Conservation (phyloP, 2,329 filamentous ascomycete species). For the Botrytis byssoidea region DNA sequence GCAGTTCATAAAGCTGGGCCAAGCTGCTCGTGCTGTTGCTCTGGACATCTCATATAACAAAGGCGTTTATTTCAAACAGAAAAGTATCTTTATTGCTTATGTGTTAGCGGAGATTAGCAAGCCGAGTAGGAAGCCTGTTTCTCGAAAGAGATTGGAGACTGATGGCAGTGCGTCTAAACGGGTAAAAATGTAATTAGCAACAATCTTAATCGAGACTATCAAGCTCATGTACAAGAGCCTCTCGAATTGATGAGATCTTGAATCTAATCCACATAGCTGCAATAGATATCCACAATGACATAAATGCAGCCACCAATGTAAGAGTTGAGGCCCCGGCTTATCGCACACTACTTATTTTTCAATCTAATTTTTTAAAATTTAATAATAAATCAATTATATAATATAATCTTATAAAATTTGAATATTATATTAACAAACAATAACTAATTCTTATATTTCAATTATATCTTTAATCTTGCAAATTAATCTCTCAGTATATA, state of each 20-base stretch:
- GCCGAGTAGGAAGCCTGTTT: neutral
- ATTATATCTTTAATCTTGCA: no score
- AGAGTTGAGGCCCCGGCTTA: no score
- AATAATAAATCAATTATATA: no score
- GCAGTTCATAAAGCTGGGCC: neutral
- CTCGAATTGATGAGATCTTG: neutral
- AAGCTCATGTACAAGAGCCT: neutral
- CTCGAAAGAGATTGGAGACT: neutral
- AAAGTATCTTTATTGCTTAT: neutral
- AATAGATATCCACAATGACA: neutral
- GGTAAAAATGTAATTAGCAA: neutral
- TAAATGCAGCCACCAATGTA: neutral
- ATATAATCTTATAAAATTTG: no score
- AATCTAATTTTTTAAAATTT: no score
- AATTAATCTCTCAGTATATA: no score
- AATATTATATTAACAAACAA: no score
- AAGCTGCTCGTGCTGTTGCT: neutral
- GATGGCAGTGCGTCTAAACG: neutral
- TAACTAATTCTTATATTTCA: no score
- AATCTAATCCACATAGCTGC: neutral
- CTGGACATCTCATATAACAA: neutral
- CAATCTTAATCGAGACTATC: no score
- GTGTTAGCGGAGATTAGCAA: neutral
- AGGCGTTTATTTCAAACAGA: neutral
- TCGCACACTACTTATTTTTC: no score